phyloP scores from a whole-genome alignment of 306 rosid species.

The Malus sylvestris region DNA sequence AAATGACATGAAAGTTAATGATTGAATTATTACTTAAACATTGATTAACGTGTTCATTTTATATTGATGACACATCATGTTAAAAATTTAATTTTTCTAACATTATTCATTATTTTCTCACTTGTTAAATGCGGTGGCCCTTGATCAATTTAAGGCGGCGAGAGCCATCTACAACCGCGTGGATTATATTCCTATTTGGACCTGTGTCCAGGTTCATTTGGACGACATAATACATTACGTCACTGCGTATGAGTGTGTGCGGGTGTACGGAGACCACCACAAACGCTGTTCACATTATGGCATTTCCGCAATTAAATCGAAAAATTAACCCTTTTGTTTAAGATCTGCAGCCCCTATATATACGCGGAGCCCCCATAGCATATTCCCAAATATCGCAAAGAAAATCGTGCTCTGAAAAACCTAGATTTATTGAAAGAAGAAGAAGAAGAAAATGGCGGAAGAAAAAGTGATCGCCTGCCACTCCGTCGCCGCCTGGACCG shows the following conservation, averaged over 20 bases:
- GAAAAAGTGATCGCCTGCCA: constrained; percentile 50
- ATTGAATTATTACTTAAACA: too few species aligned
- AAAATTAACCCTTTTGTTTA: too few species aligned
- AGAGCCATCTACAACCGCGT: background rate
- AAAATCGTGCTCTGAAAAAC: background rate
- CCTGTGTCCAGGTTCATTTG: background rate
- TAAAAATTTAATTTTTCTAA: too few species aligned
- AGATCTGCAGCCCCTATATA: background rate
- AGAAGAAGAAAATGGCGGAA: constrained; percentile 26
- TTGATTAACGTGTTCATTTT: too few species aligned
- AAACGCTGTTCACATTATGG: background rate
- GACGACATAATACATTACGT: background rate
- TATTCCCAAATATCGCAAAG: background rate
- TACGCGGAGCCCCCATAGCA: background rate
- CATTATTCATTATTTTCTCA: too few species aligned
- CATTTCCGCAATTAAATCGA: background rate
- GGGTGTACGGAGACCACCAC: background rate
- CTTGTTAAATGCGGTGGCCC: too few species aligned
- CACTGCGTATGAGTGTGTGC: background rate
- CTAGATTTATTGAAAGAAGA: background rate
- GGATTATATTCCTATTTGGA: background rate
- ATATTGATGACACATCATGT: too few species aligned
- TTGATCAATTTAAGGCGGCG: too few species aligned
- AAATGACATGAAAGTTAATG: too few species aligned
- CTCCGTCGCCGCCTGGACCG: constrained; percentile 36